Evolutionary conservation across 164 flowering plant genomes (phyloP).

Genomic region (Liriodendron chinense): DNA sequence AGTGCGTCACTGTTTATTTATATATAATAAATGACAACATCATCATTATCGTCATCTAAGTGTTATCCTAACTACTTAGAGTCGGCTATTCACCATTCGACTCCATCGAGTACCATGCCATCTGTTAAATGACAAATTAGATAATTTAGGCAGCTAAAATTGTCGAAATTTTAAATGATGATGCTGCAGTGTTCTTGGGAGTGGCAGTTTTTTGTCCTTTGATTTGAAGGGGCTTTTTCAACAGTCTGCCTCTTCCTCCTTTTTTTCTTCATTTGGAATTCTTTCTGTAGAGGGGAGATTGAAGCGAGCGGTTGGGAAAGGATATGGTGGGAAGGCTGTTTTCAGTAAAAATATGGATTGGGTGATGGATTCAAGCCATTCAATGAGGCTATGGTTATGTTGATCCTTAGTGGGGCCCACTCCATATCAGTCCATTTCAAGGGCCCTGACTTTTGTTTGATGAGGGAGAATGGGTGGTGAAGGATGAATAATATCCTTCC

Average conservation of each 20-base stretch:
- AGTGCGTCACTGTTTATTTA: too few relatives aligned
- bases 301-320: neutral
- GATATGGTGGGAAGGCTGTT: neutral
- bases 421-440: neutral
- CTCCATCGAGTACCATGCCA: too few relatives aligned
- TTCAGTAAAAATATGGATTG: neutral
- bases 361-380: constrained; percentile 24
- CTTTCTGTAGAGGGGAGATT: neutral
- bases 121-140: too few relatives aligned
- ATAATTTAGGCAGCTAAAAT: neutral
- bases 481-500: constrained; percentile 3
- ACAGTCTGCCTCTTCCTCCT: too few relatives aligned
- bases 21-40: too few relatives aligned
- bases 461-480: constrained; percentile 24
- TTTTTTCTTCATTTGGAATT: neutral
- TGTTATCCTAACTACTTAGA: too few relatives aligned
- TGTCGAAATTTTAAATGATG: neutral
- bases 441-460: neutral
- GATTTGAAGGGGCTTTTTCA: too few relatives aligned
- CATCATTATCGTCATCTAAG: too few relatives aligned
- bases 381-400: constrained; percentile 14
- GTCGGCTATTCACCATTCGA: too few relatives aligned
- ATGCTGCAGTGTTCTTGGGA: too few relatives aligned
- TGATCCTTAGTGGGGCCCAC: neutral
- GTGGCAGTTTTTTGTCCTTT: too few relatives aligned